Evolutionary conservation across 2,329 filamentous ascomycete genomes (phyloP), one percentile per base, ranked within the genome.

Genomic region (Cercospora sp.): DNA sequence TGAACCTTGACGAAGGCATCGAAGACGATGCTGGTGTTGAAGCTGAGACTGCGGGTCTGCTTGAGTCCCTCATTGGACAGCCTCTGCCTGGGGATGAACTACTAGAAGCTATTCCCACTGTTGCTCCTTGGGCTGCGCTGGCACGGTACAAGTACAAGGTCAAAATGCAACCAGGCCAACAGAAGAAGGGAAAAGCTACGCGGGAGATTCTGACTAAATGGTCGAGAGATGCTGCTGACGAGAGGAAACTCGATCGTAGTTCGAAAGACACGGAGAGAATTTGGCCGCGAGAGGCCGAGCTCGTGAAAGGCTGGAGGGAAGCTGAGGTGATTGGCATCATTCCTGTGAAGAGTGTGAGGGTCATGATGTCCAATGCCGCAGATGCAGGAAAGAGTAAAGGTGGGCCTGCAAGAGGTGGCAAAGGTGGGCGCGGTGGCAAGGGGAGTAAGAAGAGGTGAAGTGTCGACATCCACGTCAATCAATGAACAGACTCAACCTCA

Each of bases 161-260:
- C 64, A 99, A 99, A 83, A 80, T 99, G 74, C 95, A 98, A 80
- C 95, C 95, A 0, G 95, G 95, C 0, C 81, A 89, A 0, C 86
- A 90, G 71, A 99, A 98, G 85, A 97, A 97, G 82, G 94, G 95
- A 9, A 98, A 97, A 78, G 94, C 93, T 0, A 89, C 97, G 59
- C 92, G 92, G 78, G 94, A 98, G 80, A 90, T 98, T 33, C 80
- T 98, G n/a, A 88, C 90, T 60, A 86, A 87, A 68, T 97, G 94
- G 94, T 86, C 90, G 71, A 80, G 84, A 20, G 92, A 89, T 60
- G 87, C 88, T 6, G 84, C 82, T 63, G 84, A 84, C 60, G 70
- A 76, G 7, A 81, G 79, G 69, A 79, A 78, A 26, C 68, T 81
- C 7, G 83, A 85, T 66, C 74, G 80, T 65, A 81, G 81, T 63